A percentile compares a stretch with the other conserved stretches of the same genome.
phyloP scores from a whole-genome alignment of 2,329 filamentous ascomycete genomes.

The Boeremia exigua region DNA sequence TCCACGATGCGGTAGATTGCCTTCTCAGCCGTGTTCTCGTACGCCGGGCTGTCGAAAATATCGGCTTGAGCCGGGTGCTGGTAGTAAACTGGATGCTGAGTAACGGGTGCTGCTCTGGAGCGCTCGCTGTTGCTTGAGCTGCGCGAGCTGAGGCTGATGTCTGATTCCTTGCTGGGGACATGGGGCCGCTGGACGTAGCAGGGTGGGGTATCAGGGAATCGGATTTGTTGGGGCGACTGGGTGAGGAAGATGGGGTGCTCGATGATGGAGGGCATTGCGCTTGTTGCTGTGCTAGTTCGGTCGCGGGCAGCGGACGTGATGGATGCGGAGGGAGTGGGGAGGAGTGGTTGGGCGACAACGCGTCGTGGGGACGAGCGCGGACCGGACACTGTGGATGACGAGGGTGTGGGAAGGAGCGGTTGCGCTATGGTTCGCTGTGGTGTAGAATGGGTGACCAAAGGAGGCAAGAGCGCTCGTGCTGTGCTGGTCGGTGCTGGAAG shows the following conservation, averaged over 20 bases:
- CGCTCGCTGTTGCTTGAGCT: slow-evolving; percentile 6
- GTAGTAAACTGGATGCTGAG: slow-evolving; percentile 24
- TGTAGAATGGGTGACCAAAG: slow-evolving; percentile 19
- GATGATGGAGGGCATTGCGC: slow-evolving; percentile 40
- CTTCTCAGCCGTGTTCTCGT: slow-evolving; percentile 61
- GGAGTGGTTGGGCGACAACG: slow-evolving; percentile 36
- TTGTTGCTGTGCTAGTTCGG: slow-evolving; percentile 33
- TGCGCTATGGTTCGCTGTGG: slow-evolving; percentile 34
- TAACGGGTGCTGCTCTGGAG: slow-evolving; percentile 2
- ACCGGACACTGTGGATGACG: slow-evolving; percentile 35
- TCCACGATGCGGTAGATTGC: slow-evolving; percentile 65
- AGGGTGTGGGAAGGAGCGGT: slow-evolving; percentile 41
- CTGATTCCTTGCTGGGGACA: background rate
- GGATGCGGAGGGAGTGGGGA: slow-evolving; percentile 40
- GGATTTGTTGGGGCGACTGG: slow-evolving; percentile 13
- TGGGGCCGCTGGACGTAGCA: slow-evolving; percentile 1
- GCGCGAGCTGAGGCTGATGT: slow-evolving; percentile 5
- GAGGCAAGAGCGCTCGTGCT: slow-evolving; percentile 21
- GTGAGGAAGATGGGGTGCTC: slow-evolving; percentile 28
- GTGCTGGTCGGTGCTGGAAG: slow-evolving; percentile 18
- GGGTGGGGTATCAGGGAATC: slow-evolving; percentile 21
- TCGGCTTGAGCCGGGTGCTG: slow-evolving; percentile 44
- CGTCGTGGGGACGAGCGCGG: slow-evolving; percentile 25
- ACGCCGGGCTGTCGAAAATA: slow-evolving; percentile 42
- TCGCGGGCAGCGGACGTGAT: slow-evolving; percentile 34